These are phyloP conservation scores for Jasminum sambac DNA, from an alignment of 257 asterid genomes.

Conservation along the genomic window DNA sequence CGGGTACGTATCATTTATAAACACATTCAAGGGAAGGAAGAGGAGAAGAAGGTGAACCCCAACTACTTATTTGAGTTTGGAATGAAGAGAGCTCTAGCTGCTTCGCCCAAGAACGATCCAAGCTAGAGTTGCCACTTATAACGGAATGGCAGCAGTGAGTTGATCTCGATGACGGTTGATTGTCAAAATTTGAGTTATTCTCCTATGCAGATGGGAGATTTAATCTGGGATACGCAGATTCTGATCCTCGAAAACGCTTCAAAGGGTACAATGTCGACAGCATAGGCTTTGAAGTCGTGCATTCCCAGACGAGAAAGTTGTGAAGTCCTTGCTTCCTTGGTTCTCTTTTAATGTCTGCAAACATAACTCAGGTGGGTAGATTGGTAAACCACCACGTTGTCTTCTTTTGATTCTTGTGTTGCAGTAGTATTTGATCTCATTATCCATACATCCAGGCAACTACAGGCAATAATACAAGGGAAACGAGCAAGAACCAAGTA, in stretches of 20 bases:
- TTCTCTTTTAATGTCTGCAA: conserved; percentile 27
- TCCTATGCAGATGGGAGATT: conserved; percentile 35
- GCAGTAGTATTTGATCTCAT: conserved; percentile 66
- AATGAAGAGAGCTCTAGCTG: conserved; percentile 78
- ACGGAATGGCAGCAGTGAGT: conserved; percentile 44
- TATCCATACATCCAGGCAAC: conserved; percentile 69
- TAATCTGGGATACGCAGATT: conserved; percentile 24
- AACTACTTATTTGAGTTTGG: too few species aligned
- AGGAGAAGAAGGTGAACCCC: too few species aligned
- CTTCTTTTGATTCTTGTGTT: conserved; percentile 60
- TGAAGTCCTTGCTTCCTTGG: conserved; percentile 31
- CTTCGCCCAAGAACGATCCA: conserved; percentile 46
- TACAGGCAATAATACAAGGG: conserved; percentile 12
- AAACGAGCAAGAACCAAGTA: not conserved
- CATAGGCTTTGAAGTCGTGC: conserved; percentile 26
- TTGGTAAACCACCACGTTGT: conserved; percentile 56
- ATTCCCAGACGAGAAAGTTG: conserved; percentile 30
- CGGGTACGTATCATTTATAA: conserved; percentile 41
- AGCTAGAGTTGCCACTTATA: conserved; percentile 43
- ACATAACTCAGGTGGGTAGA: conserved; percentile 53
- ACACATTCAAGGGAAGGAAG: conserved; percentile 45
- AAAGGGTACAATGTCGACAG: conserved; percentile 36
- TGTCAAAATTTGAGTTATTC: conserved; percentile 27
- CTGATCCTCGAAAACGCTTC: conserved; percentile 50
- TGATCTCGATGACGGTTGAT: conserved; percentile 28